A percentile compares a stretch with the other conserved stretches of the same genome.
Conservation (phyloP, 768 basidiomycete genomes). For the Lanmaoa pseudosensibilis region DNA sequence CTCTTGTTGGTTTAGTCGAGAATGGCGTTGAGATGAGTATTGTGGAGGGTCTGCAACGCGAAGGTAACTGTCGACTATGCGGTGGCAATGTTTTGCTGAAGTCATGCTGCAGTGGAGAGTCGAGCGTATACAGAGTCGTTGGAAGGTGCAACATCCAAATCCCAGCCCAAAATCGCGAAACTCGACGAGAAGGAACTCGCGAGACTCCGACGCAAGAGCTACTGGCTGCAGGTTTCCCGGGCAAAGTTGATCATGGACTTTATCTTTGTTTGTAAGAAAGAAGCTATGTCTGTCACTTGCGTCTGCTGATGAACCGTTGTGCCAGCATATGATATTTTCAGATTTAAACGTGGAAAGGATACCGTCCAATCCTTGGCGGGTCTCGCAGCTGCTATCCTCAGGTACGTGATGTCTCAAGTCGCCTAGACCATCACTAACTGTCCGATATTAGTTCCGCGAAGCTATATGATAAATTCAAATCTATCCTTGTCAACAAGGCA, state of each 20-base stretch:
- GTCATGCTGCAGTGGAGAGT: constrained; percentile 55
- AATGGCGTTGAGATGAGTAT: constrained; percentile 78
- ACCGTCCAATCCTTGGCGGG: constrained; percentile 66
- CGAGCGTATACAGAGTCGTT: constrained; percentile 75
- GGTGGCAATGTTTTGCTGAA: background rate
- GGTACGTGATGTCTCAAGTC: constrained; percentile 44
- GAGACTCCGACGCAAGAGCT: constrained; percentile 66
- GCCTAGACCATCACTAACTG: constrained; percentile 1
- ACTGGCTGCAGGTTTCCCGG: constrained; percentile 72
- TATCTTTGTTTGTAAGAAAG: constrained; percentile 75
- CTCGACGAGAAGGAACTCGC: constrained; percentile 69
- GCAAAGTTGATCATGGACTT: constrained; percentile 81
- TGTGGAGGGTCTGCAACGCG: constrained; percentile 58
- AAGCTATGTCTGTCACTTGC: constrained; percentile 19
- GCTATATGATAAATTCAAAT: constrained; percentile 72
- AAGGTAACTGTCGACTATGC: constrained; percentile 45
- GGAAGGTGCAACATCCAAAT: constrained; percentile 67
- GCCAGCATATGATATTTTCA: constrained; percentile 79
- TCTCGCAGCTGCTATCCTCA: constrained; percentile 67
- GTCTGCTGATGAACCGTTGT: constrained; percentile 7
- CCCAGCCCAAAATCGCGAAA: constrained; percentile 55
- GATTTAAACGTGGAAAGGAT: constrained; percentile 58
- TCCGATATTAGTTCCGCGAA: constrained; percentile 58
- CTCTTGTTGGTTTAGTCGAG: constrained; percentile 78
- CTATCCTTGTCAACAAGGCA: constrained; percentile 52